A percentile compares a stretch with the other conserved stretches of the same genome.
Conservation (phyloP, 768 basidiomycete species). For the Tricholoma saponaceum region DNA sequence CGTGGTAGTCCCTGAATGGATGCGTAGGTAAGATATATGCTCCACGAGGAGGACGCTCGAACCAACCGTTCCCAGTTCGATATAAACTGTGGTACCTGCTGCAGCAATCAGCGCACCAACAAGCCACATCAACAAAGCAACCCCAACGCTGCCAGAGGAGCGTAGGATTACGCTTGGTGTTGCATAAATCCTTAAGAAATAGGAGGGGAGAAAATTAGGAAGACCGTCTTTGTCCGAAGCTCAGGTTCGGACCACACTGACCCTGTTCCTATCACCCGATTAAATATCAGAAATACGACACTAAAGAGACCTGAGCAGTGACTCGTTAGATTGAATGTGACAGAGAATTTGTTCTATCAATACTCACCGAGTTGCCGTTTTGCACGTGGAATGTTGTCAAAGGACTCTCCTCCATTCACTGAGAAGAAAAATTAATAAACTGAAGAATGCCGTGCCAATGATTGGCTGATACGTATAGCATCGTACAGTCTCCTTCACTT, state of each 20-base stretch:
- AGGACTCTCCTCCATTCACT: constrained; percentile 17
- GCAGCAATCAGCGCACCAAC: constrained; percentile 61
- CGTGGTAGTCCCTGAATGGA: constrained; percentile 54
- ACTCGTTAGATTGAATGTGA: background rate
- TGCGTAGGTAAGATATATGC: background rate
- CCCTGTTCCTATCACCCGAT: constrained; percentile 75
- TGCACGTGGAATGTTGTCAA: constrained; percentile 13
- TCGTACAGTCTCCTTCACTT: constrained; percentile 5
- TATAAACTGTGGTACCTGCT: constrained; percentile 64
- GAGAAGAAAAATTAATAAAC: background rate
- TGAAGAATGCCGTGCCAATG: background rate
- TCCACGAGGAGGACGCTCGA: background rate
- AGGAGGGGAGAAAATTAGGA: background rate
- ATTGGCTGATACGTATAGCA: background rate
- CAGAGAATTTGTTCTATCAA: background rate
- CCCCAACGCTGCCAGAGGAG: constrained; percentile 66
- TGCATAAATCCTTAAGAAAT: constrained; percentile 58
- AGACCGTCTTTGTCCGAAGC: too few species aligned
- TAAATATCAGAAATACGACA: constrained; percentile 66
- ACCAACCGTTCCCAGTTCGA: constrained; percentile 71
- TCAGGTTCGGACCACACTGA: constrained; percentile 19
- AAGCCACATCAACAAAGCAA: constrained; percentile 68
- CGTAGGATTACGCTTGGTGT: constrained; percentile 65
- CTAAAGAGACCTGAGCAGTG: constrained; percentile 40
- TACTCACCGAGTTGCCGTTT: constrained; percentile 14